Base-by-base conservation (phyloP, 352 stramenopile genomes). In the Phytopythium litorale region DNA sequence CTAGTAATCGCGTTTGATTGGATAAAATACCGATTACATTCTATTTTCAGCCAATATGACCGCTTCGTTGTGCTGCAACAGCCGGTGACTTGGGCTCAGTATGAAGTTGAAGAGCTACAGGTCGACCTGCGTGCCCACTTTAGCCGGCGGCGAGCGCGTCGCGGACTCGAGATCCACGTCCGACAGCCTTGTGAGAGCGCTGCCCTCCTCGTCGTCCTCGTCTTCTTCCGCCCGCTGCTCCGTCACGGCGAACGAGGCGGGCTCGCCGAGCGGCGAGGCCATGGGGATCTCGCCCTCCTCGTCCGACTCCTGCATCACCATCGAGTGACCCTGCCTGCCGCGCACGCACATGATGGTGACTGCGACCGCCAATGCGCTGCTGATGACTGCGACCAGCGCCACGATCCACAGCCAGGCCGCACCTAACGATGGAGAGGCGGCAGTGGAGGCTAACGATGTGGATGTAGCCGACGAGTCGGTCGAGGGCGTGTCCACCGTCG, bases 241-340 rank as follows among this genome's bases (percentile, higher is more conserved):
- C 4, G 54, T 60, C 54, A 60, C 54, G 15, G 54, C 19, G 54
- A 60, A 60, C 37, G 37, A 46, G 25, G 28, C 54, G 23, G 28
- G n/a, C 23, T 51, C 54, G 0, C 38, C 25, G 18, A 60, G 54
- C 7, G 54, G 54, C 21, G 54, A 60, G 2, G 63, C 57, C 2
- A 68, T 51, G 21, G 56, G 64, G n/a, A 35, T 32, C 1, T 74
- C 59, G 2, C 76, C 61, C 1, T 87, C 73, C 56, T 88, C 78
- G 61, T 91, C 82, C 60, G 75, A 88, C 32, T 80, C 70, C 59
- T 92, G 76, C 6, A 72, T 68, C 33, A 92, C 76, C 38, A 80
- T 71, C 66, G 51, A 46, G 45, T 65, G 57, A 18, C 74, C 63
- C 16, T 75, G 72, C 66, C 60, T 67, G 23, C 51, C 71, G 43